phyloP scores from a whole-genome alignment of 805 yeast species.

The Lipomyces orientalis region DNA sequence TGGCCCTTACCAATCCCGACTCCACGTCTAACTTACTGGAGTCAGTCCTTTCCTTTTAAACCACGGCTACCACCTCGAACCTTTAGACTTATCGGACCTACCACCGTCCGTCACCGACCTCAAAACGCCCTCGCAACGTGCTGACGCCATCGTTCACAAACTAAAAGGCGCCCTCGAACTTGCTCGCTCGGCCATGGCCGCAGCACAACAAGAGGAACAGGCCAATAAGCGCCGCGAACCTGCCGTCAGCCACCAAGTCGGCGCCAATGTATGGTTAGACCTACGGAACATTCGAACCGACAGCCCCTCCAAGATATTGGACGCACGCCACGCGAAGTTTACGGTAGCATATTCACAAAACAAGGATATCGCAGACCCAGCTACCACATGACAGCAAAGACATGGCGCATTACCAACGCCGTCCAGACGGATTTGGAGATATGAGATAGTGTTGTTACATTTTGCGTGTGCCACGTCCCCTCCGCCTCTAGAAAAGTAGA shows the following conservation, averaged over 20 bases:
- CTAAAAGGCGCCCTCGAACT: neutral
- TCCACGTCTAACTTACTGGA: neutral
- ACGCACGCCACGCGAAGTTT: neutral
- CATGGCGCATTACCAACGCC: too few relatives aligned
- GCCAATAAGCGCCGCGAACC: neutral
- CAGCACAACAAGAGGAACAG: neutral
- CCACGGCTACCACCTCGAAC: neutral
- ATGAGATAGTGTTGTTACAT: too few relatives aligned
- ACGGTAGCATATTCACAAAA: too few relatives aligned
- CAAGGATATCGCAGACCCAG: too few relatives aligned
- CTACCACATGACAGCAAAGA: too few relatives aligned
- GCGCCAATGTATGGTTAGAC: slow-evolving; percentile 1
- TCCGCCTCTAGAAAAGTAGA: too few relatives aligned
- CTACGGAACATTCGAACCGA: neutral
- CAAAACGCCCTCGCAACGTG: neutral
- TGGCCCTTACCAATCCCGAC: neutral
- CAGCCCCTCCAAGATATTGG: neutral
- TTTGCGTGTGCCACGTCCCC: too few relatives aligned
- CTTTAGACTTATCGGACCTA: neutral
- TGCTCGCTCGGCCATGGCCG: neutral
- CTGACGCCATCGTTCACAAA: neutral
- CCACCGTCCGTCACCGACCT: neutral
- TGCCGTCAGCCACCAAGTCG: neutral
- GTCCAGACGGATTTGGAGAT: too few relatives aligned
- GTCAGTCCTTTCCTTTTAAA: neutral